Base-by-base conservation (phyloP, 495 filamentous ascomycete species). In the Penicillium odoratum region DNA sequence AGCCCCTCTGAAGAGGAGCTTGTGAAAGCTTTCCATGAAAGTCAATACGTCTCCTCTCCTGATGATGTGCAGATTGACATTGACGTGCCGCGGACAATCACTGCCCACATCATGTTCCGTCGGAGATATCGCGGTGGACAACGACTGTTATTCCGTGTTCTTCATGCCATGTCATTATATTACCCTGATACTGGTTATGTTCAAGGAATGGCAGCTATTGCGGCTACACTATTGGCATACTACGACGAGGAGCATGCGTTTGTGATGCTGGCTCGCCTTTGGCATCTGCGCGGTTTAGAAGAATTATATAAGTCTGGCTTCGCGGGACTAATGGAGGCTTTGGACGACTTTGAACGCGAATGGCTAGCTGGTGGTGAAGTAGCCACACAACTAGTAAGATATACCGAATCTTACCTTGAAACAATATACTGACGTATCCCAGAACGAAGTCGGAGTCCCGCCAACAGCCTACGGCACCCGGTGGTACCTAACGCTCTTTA, bases 401-500 rank as follows among this genome's bases (percentile, higher is more conserved):
- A 31, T 8, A 3, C 8, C 13, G 33, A 4, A 9, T 36, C 4
- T 13, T 4, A 11, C 33, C 13, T 36, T 9, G 13, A 36, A 36
- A 36, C 3, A 11, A 4, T 31, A 11, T 21, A n/a, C 21, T 53
- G 21, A 55, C 15, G 6, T 18, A 9, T 15, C 44, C 48, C 69
- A 93, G 90, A 83, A 81, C 49, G 89, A 94, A 62, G 80, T 97
- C 16, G 78, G 81, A 47, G 94, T 99, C 60, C 83, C 88, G 43
- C 84, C 92, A 16, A 99, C 92, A 6, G 87, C 92, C 21, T 99
- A 97, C 69, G 95, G 92, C 31, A 97, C 93, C 0, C 80, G 92
- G 29, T 99, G 94, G 94, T 99, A 99, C 68, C 81, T 99, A 30
- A 99, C 94, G 3, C 82, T 99, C 6, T 99, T 99, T 80, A 97